Conservation (phyloP, 495 filamentous ascomycete genomes). For the Tuber microsphaerosporum region DNA sequence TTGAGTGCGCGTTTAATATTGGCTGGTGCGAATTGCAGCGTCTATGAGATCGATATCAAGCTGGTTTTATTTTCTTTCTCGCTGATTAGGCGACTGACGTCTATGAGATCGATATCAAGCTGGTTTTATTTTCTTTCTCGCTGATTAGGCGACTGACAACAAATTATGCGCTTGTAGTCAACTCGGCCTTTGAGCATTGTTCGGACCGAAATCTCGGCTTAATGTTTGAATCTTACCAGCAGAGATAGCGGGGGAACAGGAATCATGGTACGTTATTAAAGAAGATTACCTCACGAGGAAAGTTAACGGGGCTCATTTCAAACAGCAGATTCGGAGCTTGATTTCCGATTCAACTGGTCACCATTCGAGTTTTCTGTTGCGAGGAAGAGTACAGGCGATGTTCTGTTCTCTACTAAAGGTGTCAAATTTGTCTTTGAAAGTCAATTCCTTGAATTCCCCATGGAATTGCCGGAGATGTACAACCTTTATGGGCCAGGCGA, state of each 20-base stretch:
- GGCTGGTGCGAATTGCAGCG: neutral
- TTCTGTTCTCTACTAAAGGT: neutral
- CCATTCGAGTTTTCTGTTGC: neutral
- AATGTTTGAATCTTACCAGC: neutral
- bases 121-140: neutral
- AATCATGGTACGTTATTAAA: neutral
- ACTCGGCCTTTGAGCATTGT: neutral
- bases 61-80: neutral
- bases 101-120: neutral
- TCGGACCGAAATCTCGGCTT: neutral
- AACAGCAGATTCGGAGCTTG: neutral
- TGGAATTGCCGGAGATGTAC: constrained; percentile 58
- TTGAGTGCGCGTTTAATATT: neutral
- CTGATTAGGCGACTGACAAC: neutral
- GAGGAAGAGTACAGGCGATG: neutral
- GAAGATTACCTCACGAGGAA: neutral
- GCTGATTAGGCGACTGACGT: neutral
- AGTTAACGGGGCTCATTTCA: neutral
- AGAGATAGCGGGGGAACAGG: neutral
- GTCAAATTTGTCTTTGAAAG: constrained; percentile 60
- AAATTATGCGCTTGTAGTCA: neutral
- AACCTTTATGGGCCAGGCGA: constrained; percentile 77
- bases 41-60: neutral
- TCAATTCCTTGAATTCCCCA: constrained; percentile 67
- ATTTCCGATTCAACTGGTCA: neutral